phyloP scores from a whole-genome alignment of 208 protist genomes.

The Acanthamoeba rhysodes region DNA sequence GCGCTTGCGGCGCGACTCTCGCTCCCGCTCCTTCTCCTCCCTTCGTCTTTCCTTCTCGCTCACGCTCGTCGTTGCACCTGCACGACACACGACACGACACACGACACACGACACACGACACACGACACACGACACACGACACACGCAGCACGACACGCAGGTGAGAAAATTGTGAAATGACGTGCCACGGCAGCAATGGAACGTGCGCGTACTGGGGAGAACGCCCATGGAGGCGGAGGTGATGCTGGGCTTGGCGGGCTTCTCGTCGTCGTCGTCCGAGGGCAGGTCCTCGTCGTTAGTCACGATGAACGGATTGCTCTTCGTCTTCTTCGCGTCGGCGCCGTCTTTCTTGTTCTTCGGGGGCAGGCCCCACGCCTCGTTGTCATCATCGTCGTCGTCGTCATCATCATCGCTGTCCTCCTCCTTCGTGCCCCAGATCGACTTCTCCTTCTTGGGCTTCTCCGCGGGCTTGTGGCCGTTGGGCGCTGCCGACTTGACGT shows the following conservation, averaged over 20 bases:
- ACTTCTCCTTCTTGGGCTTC: slow-evolving; percentile 31
- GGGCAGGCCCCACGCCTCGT: neutral
- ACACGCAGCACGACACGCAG: no score
- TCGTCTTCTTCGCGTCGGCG: neutral
- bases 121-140: no score
- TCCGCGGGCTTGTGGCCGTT: neutral
- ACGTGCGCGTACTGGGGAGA: neutral
- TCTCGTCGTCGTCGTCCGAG: slow-evolving; percentile 2
- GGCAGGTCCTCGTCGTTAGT: slow-evolving; percentile 41
- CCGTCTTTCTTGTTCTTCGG: neutral
- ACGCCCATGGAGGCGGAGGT: neutral
- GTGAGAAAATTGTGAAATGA: no score
- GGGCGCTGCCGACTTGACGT: neutral
- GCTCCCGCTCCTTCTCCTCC: neutral
- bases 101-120: no score
- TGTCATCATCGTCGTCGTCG: slow-evolving; percentile 27
- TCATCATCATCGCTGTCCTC: slow-evolving; percentile 40
- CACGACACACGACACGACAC: neutral
- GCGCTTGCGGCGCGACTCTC: neutral
- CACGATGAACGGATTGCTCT: slow-evolving; percentile 56
- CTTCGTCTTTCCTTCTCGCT: neutral
- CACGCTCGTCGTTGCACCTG: neutral
- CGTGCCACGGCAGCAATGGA: neutral
- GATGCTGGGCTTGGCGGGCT: neutral
- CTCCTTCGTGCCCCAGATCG: neutral